These are phyloP conservation scores for Eimeria falciformis DNA, from an alignment of 169 alveolate genomes.

Conservation along the genomic window DNA sequence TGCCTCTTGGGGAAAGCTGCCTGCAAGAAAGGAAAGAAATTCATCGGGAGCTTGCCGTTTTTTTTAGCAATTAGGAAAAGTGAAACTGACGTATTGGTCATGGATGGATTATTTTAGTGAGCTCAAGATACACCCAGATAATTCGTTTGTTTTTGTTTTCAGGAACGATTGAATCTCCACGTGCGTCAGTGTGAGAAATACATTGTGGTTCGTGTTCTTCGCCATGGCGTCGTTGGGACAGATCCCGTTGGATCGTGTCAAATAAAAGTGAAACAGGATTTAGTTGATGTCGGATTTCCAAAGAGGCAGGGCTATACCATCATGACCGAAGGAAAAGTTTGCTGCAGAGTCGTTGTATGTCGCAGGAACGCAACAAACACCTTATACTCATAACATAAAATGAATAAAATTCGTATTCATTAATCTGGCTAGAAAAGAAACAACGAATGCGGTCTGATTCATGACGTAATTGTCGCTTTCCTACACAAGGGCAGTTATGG, in stretches of 20 bases:
- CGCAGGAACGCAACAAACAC: no score
- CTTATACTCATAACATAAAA: not conserved
- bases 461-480: not conserved
- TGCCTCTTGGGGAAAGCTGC: no score
- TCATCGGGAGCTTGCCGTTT: no score
- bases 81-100: no score
- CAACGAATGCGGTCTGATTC: not conserved
- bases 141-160: not conserved
- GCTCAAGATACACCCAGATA: not conserved
- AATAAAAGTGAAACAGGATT: conserved; percentile 33
- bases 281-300: conserved; percentile 64
- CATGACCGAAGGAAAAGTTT: not conserved
- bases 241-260: conserved; percentile 17
- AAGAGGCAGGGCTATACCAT: conserved; percentile 41
- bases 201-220: not conserved
- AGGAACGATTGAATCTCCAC: conserved; percentile 72
- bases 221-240: conserved; percentile 14
- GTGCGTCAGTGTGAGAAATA: conserved; percentile 54
- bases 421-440: not conserved
- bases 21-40: no score
- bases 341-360: conserved; percentile 39
- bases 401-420: not conserved
- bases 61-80: not conserved
- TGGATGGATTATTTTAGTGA: not conserved
- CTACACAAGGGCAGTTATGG: not conserved